A percentile compares a stretch with the other conserved stretches of the same genome.
Evolutionary conservation across 805 yeast species (phyloP).

Genomic region (Saturnispora serradocipensis): DNA sequence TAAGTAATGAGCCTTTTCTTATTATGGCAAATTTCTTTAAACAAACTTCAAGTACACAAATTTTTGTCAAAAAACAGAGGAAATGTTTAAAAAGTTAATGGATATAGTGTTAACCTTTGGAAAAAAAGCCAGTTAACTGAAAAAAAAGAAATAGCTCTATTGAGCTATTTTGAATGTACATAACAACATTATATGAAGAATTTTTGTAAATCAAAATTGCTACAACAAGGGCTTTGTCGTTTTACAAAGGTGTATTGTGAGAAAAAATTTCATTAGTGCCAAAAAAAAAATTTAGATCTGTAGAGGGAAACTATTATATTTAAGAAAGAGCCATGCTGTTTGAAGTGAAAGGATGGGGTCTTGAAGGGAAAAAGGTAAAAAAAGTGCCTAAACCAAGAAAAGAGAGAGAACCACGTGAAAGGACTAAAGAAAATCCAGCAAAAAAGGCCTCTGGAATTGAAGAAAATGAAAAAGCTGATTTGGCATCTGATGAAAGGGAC

Average conservation of each 20-base stretch:
- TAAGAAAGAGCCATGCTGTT: conserved; percentile 32
- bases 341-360: conserved; percentile 76
- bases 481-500: background rate
- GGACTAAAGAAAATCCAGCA: conserved; percentile 9
- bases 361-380: conserved; percentile 45
- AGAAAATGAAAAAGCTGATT: background rate
- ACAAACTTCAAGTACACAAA: too few species aligned
- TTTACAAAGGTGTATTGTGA: background rate
- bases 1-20: too few species aligned
- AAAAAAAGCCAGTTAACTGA: too few species aligned
- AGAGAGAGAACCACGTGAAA: conserved; percentile 13
- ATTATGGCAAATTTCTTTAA: too few species aligned
- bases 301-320: background rate
- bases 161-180: too few species aligned
- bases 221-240: background rate
- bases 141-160: too few species aligned
- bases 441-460: conserved; percentile 3
- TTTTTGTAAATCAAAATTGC: too few species aligned
- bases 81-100: too few species aligned
- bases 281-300: background rate
- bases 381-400: conserved; percentile 28
- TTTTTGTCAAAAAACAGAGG: too few species aligned
- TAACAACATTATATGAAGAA: too few species aligned
- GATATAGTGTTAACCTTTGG: too few species aligned
- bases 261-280: background rate